phyloP scores from a whole-genome alignment of 805 yeast species.

The Hemisphaericaspora nanyangensis region DNA sequence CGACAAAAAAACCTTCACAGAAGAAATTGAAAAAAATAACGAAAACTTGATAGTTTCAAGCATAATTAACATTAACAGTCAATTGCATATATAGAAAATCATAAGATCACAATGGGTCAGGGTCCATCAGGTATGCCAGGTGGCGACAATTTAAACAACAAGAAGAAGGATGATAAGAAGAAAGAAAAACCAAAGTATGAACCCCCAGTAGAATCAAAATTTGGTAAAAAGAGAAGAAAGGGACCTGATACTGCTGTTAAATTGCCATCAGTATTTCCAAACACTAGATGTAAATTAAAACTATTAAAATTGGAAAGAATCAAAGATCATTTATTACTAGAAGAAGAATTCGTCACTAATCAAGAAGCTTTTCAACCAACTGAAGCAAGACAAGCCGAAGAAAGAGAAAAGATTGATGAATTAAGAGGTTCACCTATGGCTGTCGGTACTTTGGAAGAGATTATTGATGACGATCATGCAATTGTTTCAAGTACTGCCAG shows the following conservation, averaged over 20 bases:
- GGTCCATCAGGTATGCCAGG: conserved; percentile 54
- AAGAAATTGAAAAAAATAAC: too few species aligned
- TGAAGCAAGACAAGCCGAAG: conserved; percentile 95
- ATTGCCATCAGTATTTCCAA: conserved; percentile 85
- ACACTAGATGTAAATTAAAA: conserved; percentile 89
- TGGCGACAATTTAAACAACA: conserved; percentile 40
- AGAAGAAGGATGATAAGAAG: conserved; percentile 58
- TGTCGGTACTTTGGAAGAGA: conserved; percentile 93
- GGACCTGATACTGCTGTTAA: conserved; percentile 85
- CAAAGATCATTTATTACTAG: conserved; percentile 90
- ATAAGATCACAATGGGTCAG: conserved; percentile 43
- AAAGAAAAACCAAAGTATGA: conserved; percentile 94
- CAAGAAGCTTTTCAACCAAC: conserved; percentile 94
- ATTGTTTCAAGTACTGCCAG: conserved; percentile 95
- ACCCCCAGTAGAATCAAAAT: conserved; percentile 94
- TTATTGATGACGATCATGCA: conserved; percentile 98
- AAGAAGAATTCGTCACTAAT: conserved; percentile 93
- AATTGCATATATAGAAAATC: too few species aligned
- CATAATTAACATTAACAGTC: too few species aligned
- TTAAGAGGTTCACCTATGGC: conserved; percentile 96
- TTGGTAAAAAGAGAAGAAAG: conserved; percentile 89
- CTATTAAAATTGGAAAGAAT: conserved; percentile 90
- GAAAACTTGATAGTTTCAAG: too few species aligned
- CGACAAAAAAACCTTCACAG: too few species aligned
- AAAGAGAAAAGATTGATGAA: conserved; percentile 90